Evolutionary conservation across 1,284 basidiomycete genomes (phyloP).

Genomic region (Cystobasidium pallidum): DNA sequence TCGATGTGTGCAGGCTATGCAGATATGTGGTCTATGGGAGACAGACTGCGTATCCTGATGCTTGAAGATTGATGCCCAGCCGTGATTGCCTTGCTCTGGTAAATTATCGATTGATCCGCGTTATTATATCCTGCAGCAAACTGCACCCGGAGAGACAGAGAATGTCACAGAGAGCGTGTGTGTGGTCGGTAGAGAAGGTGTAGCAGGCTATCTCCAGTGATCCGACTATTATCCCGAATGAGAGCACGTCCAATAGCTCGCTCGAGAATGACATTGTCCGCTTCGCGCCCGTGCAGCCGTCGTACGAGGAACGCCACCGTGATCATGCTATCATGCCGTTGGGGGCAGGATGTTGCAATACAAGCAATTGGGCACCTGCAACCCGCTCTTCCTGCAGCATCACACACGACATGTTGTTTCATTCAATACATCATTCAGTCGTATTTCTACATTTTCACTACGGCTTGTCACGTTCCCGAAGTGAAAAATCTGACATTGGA

Average conservation of each 20-base stretch:
- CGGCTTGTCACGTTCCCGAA: too few species aligned
- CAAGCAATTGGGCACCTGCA: too few species aligned
- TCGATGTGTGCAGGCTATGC: not conserved
- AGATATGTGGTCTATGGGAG: too few species aligned
- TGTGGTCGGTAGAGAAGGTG: not conserved
- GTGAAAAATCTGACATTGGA: too few species aligned
- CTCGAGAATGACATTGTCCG: not conserved
- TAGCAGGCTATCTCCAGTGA: not conserved
- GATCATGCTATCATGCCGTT: too few species aligned
- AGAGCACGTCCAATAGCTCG: not conserved
- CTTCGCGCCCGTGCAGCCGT: not conserved
- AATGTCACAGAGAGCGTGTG: not conserved
- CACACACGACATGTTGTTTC: too few species aligned
- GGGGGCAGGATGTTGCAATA: too few species aligned
- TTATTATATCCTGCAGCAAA: not conserved
- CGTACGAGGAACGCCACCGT: not conserved
- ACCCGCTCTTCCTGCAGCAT: too few species aligned
- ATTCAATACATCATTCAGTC: too few species aligned
- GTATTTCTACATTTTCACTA: too few species aligned
- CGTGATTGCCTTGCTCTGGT: not conserved
- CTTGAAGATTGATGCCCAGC: too few species aligned
- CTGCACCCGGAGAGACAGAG: not conserved
- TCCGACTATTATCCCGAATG: not conserved
- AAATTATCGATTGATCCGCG: not conserved
- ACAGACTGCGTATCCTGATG: too few species aligned